phyloP scores from a whole-genome alignment of 2,329 filamentous ascomycete genomes.

The Penicillium occitanis region DNA sequence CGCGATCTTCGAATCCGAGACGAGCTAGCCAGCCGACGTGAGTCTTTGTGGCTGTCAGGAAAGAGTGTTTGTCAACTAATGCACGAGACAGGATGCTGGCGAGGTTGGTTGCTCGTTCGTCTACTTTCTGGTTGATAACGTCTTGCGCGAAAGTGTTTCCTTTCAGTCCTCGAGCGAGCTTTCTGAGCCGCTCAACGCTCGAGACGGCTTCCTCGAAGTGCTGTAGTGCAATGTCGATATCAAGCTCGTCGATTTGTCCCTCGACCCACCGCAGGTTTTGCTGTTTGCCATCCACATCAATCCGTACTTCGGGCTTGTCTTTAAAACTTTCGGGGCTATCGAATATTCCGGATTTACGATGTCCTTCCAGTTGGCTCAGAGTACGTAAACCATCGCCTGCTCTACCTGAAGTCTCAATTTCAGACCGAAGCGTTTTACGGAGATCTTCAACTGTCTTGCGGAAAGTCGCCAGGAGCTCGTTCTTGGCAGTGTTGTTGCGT shows the following conservation, averaged over 20 bases:
- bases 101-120: slow-evolving; percentile 76
- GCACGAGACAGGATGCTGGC: slow-evolving; percentile 75
- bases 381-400: slow-evolving; percentile 82
- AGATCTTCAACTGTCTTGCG: slow-evolving; percentile 91
- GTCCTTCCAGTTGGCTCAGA: slow-evolving; percentile 74
- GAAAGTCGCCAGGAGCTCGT: slow-evolving; percentile 79
- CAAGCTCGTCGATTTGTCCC: slow-evolving; percentile 88
- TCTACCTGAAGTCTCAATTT: slow-evolving; percentile 84
- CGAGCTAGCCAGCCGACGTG: slow-evolving; percentile 82
- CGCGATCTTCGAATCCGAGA: slow-evolving; percentile 85
- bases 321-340: slow-evolving; percentile 76
- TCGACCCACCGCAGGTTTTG: slow-evolving; percentile 96
- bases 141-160: slow-evolving; percentile 85
- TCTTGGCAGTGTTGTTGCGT: slow-evolving; percentile 74
- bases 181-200: slow-evolving; percentile 80
- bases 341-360: slow-evolving; percentile 75
- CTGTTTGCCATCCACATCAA: slow-evolving; percentile 95
- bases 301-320: slow-evolving; percentile 70
- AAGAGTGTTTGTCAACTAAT: slow-evolving; percentile 73
- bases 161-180: slow-evolving; percentile 74
- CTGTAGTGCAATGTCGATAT: slow-evolving; percentile 92
- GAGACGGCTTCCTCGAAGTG: slow-evolving; percentile 80
- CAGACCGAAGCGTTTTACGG: slow-evolving; percentile 77
- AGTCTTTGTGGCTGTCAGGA: slow-evolving; percentile 72
- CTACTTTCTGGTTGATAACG: slow-evolving; percentile 87